These are phyloP conservation scores for Dalbergia cochinchinensis DNA, from an alignment of 306 rosid species.

Conservation along the genomic window DNA sequence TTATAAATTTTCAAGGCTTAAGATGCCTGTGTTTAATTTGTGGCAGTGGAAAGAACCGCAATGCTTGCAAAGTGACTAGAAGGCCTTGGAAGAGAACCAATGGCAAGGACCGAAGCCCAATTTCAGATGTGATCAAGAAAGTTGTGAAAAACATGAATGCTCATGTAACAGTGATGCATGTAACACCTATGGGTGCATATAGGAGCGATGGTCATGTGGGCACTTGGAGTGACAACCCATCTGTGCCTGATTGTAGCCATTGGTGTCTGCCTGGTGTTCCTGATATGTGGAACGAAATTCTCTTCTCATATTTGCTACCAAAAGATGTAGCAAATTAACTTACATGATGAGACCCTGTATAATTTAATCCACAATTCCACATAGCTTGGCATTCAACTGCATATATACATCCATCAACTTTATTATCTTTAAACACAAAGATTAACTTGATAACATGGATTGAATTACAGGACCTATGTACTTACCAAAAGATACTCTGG, in stretches of 20 bases:
- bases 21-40: constrained; percentile 41
- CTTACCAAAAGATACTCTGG: no score
- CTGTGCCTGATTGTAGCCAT: constrained; percentile 92
- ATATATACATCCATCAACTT: no score
- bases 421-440: no score
- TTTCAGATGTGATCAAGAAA: constrained; percentile 69
- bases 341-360: constrained; percentile 19
- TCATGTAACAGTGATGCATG: constrained; percentile 62
- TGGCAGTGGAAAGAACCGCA: constrained; percentile 65
- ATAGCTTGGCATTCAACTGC: neutral
- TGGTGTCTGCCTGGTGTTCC: constrained; percentile 99
- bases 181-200: constrained; percentile 80
- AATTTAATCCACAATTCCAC: neutral
- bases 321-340: constrained; percentile 36
- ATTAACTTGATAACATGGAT: no score
- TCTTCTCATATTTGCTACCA: constrained; percentile 63
- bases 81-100: constrained; percentile 67
- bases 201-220: constrained; percentile 93
- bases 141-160: constrained; percentile 64
- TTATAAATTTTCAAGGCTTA: neutral
- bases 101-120: constrained; percentile 63
- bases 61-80: constrained; percentile 69
- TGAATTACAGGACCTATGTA: no score
- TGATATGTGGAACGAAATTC: constrained; percentile 96
- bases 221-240: constrained; percentile 78